Percentiles rank a stretch among this genome's conserved stretches.
These are phyloP conservation scores for Cichorium intybus DNA, from an alignment of 140 eudicot genomes.

Conservation along the genomic window DNA sequence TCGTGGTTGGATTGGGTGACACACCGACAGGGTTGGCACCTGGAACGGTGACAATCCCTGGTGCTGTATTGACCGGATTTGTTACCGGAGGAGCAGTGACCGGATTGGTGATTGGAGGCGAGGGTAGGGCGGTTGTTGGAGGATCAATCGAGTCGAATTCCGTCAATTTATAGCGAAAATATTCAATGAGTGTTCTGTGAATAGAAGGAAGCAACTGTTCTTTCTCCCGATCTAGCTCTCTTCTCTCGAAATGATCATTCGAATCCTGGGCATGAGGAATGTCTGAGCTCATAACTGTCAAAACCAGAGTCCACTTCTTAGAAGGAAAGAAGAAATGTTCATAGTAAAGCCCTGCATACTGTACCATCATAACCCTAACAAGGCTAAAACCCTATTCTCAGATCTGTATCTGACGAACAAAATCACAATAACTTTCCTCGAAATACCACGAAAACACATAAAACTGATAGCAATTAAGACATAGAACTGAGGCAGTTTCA, in stretches of 20 bases:
- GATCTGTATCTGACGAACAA: conserved; percentile 1
- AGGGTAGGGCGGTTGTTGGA: conserved; percentile 51
- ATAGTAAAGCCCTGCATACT: not conserved
- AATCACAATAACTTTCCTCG: not conserved
- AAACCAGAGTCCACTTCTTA: conserved; percentile 13
- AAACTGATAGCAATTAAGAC: not conserved
- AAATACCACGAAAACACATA: not conserved
- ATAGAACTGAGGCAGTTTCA: not conserved
- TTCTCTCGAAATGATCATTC: conserved; percentile 17
- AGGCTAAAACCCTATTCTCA: conserved; percentile 16
- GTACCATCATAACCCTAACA: not conserved
- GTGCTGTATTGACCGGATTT: conserved; percentile 25
- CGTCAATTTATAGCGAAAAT: conserved; percentile 22
- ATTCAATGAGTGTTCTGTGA: conserved; percentile 36
- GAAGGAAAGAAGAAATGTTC: not conserved
- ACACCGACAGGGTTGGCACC: conserved; percentile 33
- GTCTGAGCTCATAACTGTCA: conserved; percentile 28
- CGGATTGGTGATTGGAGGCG: conserved; percentile 61
- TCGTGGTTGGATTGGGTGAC: conserved; percentile 25
- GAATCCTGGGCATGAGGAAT: conserved; percentile 15
- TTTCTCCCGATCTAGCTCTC: conserved; percentile 26
- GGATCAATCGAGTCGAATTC: conserved; percentile 54
- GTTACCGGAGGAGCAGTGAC: conserved; percentile 44
- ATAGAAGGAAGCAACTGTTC: conserved; percentile 29
- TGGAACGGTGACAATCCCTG: conserved; percentile 48